Conservation (phyloP, 176 grass and related monocot genomes). For the Avena sativa region DNA sequence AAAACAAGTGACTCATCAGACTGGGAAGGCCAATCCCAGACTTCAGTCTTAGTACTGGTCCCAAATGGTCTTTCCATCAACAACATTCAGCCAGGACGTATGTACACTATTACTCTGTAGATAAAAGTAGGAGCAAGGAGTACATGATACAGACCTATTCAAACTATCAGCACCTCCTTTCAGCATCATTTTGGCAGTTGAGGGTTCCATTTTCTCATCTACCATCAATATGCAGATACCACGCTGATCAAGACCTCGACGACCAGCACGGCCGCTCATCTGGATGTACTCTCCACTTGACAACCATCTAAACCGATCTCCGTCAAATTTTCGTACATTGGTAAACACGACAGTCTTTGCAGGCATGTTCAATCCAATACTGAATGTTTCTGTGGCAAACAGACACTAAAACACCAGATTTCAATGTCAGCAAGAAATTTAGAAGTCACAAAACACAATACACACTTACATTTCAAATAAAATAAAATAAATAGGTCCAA, state of each 20-base stretch:
- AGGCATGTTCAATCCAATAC: constrained; percentile 99
- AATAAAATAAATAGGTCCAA: constrained; percentile 22
- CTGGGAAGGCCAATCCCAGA: neutral
- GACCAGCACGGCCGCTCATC: constrained; percentile 96
- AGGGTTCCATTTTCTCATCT: constrained; percentile 96
- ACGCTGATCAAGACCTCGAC: constrained; percentile 90
- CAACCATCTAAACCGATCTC: constrained; percentile 93
- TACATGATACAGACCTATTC: constrained; percentile 64
- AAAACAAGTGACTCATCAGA: neutral
- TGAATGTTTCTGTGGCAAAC: constrained; percentile 98
- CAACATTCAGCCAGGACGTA: neutral
- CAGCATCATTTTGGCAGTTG: constrained; percentile 93
- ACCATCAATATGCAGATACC: constrained; percentile 97
- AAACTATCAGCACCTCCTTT: constrained; percentile 99
- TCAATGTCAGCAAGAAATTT: constrained; percentile 28
- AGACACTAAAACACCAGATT: constrained; percentile 73
- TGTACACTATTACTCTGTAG: neutral
- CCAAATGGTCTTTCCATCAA: constrained; percentile 3
- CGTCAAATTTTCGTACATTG: constrained; percentile 93
- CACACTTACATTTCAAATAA: constrained; percentile 8
- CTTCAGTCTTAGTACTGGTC: neutral
- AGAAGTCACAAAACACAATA: constrained; percentile 19
- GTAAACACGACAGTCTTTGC: constrained; percentile 96
- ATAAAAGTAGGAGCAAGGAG: neutral
- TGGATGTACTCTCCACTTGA: constrained; percentile 98